These are phyloP conservation scores for Pulveroboletus sp. DNA, from an alignment of 768 basidiomycete species.

Conservation along the genomic window DNA sequence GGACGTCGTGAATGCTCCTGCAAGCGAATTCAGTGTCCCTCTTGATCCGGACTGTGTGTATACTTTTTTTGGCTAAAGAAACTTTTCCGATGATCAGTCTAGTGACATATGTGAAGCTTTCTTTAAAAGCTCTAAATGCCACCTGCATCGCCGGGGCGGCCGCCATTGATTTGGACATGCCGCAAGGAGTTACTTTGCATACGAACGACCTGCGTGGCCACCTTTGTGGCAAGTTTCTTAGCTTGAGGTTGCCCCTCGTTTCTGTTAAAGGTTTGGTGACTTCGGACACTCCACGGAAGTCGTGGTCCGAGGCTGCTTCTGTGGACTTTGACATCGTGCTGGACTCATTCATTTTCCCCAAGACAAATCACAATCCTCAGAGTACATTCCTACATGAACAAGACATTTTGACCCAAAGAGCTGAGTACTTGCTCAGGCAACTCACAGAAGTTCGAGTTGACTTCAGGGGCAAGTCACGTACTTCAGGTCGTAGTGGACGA, in stretches of 20 bases:
- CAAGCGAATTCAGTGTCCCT: constrained; percentile 57
- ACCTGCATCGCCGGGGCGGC: constrained; percentile 53
- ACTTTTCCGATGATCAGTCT: constrained; percentile 7
- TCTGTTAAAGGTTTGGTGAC: constrained; percentile 50
- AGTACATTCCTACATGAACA: constrained; percentile 65
- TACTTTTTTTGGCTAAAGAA: not conserved
- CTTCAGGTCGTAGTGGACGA: constrained; percentile 1
- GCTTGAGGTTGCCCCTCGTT: constrained; percentile 53
- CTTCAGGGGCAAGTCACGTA: not conserved
- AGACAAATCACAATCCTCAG: constrained; percentile 58
- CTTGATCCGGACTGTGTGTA: constrained; percentile 76
- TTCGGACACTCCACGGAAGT: constrained; percentile 35
- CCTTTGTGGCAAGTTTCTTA: constrained; percentile 61
- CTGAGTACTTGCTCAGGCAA: constrained; percentile 48
- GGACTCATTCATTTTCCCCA: constrained; percentile 65
- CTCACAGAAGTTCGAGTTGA: constrained; percentile 14
- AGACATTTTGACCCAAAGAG: constrained; percentile 67
- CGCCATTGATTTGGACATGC: constrained; percentile 53
- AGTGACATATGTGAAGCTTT: constrained; percentile 86
- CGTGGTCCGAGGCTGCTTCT: constrained; percentile 68
- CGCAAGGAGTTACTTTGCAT: constrained; percentile 61
- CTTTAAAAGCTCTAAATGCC: constrained; percentile 50
- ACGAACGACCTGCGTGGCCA: constrained; percentile 75
- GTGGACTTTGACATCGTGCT: constrained; percentile 52
- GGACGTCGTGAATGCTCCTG: constrained; percentile 81